These are phyloP conservation scores for Annulohypoxylon stygium DNA, from an alignment of 495 filamentous ascomycete species.

Conservation along the genomic window DNA sequence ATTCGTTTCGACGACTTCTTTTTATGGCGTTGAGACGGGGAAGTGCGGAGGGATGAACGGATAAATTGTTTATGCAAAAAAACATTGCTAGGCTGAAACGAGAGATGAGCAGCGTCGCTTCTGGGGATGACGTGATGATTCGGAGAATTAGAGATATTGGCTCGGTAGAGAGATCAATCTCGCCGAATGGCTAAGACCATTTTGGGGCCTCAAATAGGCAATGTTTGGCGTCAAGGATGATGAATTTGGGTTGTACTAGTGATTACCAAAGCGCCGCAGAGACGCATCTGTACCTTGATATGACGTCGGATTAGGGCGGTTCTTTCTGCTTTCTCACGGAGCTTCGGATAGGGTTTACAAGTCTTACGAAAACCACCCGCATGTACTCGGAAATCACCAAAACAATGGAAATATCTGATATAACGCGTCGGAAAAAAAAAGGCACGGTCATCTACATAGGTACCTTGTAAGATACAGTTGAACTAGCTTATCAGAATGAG, in stretches of 20 bases:
- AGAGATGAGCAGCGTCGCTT: constrained; percentile 26
- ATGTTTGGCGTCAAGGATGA: constrained; percentile 3
- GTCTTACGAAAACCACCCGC: neutral
- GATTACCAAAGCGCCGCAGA: constrained; percentile 5
- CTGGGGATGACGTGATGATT: constrained; percentile 41
- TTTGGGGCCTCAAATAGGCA: neutral
- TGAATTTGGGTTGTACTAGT: neutral
- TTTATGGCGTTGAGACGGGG: constrained; percentile 36
- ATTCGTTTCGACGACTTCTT: constrained; percentile 39
- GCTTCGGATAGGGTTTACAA: constrained; percentile 20
- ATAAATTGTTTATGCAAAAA: constrained; percentile 33
- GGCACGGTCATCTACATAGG: neutral
- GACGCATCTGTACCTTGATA: constrained; percentile 26
- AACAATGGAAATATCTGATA: constrained; percentile 14
- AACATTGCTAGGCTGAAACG: constrained; percentile 19
- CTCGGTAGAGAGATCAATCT: constrained; percentile 10
- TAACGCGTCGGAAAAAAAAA: neutral
- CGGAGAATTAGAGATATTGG: constrained; percentile 13
- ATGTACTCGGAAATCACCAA: constrained; percentile 8
- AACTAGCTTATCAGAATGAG: constrained; percentile 8
- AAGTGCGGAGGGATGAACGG: constrained; percentile 24
- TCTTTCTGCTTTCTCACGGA: neutral
- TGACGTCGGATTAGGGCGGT: constrained; percentile 16
- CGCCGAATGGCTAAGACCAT: neutral
- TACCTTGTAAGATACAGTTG: neutral